Percentiles rank a stretch among this genome's conserved stretches.
Evolutionary conservation across 2,329 filamentous ascomycete genomes (phyloP).

Genomic region (Alternaria rosae): DNA sequence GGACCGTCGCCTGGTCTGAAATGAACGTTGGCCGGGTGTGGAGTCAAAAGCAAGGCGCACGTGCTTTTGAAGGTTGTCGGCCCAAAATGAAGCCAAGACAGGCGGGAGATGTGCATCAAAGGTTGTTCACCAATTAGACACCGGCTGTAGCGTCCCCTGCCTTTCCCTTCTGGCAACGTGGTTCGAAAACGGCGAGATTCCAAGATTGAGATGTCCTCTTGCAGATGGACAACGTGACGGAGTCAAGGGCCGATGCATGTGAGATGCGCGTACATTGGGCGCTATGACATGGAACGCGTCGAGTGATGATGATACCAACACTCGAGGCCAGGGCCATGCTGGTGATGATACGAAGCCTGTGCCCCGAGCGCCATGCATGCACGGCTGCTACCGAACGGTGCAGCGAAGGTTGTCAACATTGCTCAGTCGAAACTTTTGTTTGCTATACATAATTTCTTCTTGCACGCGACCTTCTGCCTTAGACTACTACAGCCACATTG

Average conservation of each 20-base stretch:
- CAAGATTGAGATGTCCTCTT: background rate
- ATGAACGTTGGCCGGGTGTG: constrained; percentile 6
- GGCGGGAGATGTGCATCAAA: constrained; percentile 8
- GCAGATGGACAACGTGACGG: background rate
- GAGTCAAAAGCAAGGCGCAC: background rate
- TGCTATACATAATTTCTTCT: constrained; percentile 3
- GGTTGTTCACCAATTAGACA: constrained; percentile 2
- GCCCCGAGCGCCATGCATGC: constrained; percentile 23
- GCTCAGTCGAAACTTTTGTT: constrained; percentile 8
- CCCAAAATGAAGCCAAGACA: constrained; percentile 10
- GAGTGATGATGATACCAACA: constrained; percentile 8
- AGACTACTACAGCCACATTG: constrained; percentile 3
- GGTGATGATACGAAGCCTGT: constrained; percentile 17
- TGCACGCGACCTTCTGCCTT: background rate
- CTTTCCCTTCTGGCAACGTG: background rate
- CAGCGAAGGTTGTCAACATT: constrained; percentile 8
- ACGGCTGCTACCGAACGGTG: constrained; percentile 21
- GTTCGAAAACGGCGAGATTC: constrained; percentile 3
- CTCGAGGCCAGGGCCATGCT: constrained; percentile 13
- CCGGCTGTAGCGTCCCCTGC: constrained; percentile 4
- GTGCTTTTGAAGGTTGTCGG: constrained; percentile 4
- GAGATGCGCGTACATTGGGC: background rate
- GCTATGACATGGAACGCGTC: constrained; percentile 5
- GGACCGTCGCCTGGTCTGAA: constrained; percentile 2
- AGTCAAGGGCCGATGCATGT: constrained; percentile 2